A percentile compares a stretch with the other conserved stretches of the same genome.
phyloP scores from a whole-genome alignment of 495 filamentous ascomycete species.

The Aspergillus sparsus region DNA sequence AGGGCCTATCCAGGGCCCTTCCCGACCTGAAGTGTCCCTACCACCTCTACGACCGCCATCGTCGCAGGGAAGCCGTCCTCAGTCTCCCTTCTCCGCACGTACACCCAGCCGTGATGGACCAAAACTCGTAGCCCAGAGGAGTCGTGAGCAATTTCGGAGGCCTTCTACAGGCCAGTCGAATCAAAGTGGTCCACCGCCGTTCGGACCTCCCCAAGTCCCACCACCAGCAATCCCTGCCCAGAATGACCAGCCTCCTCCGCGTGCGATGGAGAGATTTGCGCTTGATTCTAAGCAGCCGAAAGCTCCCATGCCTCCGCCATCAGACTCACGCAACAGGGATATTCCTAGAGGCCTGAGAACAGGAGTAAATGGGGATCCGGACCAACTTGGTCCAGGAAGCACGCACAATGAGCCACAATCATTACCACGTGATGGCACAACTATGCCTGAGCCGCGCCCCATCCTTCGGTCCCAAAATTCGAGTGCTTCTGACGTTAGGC shows the following conservation, averaged over 20 bases:
- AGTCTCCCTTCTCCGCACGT: slow-evolving; percentile 33
- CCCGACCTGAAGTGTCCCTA: slow-evolving; percentile 35
- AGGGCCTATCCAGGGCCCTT: slow-evolving; percentile 33
- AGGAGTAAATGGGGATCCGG: slow-evolving; percentile 20
- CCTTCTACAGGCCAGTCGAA: slow-evolving; percentile 41
- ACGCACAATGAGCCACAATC: slow-evolving; percentile 27
- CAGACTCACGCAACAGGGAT: slow-evolving; percentile 31
- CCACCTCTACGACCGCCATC: slow-evolving; percentile 36
- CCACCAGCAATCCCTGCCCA: slow-evolving; percentile 22
- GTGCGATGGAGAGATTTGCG: slow-evolving; percentile 29
- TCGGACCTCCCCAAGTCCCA: slow-evolving; percentile 28
- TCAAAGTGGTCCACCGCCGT: slow-evolving; percentile 28
- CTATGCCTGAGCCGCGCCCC: slow-evolving; percentile 23
- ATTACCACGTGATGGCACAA: slow-evolving; percentile 35
- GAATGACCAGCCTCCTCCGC: slow-evolving; percentile 32
- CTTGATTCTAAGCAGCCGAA: slow-evolving; percentile 26
- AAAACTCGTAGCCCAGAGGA: slow-evolving; percentile 42
- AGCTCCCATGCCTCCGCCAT: slow-evolving; percentile 19
- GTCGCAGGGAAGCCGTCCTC: slow-evolving; percentile 27
- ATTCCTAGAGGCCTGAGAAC: slow-evolving; percentile 26
- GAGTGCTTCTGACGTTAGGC: slow-evolving; percentile 25
- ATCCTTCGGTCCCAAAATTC: slow-evolving; percentile 24
- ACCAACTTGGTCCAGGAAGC: slow-evolving; percentile 21
- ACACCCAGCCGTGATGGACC: slow-evolving; percentile 43
- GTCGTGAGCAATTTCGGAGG: slow-evolving; percentile 49